A percentile compares a stretch with the other conserved stretches of the same genome.
Conservation (phyloP, 345 rosid genomes). For the Sonneratia caseolaris region DNA sequence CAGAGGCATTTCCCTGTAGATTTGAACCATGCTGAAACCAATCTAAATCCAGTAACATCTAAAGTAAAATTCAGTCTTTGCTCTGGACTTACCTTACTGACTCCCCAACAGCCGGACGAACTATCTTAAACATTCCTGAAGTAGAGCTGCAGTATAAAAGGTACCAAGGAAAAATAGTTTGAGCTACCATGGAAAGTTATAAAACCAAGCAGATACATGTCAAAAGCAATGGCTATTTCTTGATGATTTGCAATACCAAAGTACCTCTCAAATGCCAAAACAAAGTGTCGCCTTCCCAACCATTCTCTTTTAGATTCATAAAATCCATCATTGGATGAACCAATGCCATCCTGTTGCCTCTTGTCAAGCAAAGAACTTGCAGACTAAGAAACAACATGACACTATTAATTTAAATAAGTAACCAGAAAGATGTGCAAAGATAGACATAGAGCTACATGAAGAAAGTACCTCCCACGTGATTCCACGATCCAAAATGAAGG, state of each 20-base stretch:
- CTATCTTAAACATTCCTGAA: constrained; percentile 75
- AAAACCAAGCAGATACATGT: neutral
- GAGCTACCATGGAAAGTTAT: neutral
- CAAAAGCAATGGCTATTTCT: too few relatives aligned
- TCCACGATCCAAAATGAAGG: constrained; percentile 92
- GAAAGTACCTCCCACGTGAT: constrained; percentile 75
- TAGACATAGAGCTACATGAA: neutral
- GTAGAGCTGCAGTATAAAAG: constrained; percentile 44
- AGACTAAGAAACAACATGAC: constrained; percentile 32
- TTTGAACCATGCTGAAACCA: neutral
- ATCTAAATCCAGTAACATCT: constrained; percentile 1
- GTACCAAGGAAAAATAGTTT: neutral
- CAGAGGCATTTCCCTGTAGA: constrained; percentile 75
- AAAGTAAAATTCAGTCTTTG: constrained; percentile 1
- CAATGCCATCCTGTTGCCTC: constrained; percentile 72
- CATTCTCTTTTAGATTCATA: constrained; percentile 96
- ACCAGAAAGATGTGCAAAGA: neutral
- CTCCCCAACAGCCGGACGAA: constrained; percentile 94
- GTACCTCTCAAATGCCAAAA: constrained; percentile 93
- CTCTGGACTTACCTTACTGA: constrained; percentile 50
- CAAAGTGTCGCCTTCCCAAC: constrained; percentile 84
- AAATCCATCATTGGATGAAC: constrained; percentile 79
- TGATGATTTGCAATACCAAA: neutral
- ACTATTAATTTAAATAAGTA: neutral
- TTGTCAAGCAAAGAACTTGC: constrained; percentile 70